These are phyloP conservation scores for Leccinum uliginosum DNA, from an alignment of 768 basidiomycete species.

Conservation along the genomic window DNA sequence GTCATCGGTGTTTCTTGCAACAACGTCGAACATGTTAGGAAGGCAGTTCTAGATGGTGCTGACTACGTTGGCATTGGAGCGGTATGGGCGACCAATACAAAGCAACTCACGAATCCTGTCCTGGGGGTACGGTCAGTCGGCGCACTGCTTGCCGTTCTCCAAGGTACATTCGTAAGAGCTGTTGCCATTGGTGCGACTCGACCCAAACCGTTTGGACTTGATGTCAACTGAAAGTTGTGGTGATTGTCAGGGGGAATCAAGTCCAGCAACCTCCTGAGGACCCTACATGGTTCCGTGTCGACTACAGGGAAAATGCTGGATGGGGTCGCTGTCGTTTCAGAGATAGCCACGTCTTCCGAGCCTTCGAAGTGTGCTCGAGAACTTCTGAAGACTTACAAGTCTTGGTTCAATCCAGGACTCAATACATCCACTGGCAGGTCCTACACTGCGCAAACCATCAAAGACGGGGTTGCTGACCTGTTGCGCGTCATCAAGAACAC, in stretches of 20 bases:
- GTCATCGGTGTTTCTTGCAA: slow-evolving; percentile 84
- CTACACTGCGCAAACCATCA: slow-evolving; percentile 35
- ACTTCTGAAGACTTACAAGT: slow-evolving; percentile 39
- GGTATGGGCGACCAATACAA: slow-evolving; percentile 77
- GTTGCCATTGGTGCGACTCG: slow-evolving; percentile 76
- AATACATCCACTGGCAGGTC: not conserved
- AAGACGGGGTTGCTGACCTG: slow-evolving; percentile 43
- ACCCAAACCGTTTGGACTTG: not conserved
- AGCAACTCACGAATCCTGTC: slow-evolving; percentile 58
- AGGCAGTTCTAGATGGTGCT: slow-evolving; percentile 58
- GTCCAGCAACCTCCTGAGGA: slow-evolving; percentile 66
- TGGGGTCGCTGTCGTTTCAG: slow-evolving; percentile 87
- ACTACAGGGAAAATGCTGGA: slow-evolving; percentile 55
- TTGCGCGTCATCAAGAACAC: slow-evolving; percentile 47
- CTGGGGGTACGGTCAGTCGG: slow-evolving; percentile 75
- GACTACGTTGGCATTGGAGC: slow-evolving; percentile 91
- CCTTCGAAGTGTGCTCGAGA: slow-evolving; percentile 49
- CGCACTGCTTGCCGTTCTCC: slow-evolving; percentile 57
- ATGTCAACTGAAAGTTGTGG: not conserved
- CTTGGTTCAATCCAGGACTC: slow-evolving; percentile 15
- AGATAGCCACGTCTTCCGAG: slow-evolving; percentile 64
- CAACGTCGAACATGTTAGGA: slow-evolving; percentile 56
- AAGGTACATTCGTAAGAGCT: slow-evolving; percentile 59
- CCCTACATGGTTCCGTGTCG: slow-evolving; percentile 68
- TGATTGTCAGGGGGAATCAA: slow-evolving; percentile 75